Conservation (phyloP, 257 asterid species). For the Primulina huaijiensis region DNA sequence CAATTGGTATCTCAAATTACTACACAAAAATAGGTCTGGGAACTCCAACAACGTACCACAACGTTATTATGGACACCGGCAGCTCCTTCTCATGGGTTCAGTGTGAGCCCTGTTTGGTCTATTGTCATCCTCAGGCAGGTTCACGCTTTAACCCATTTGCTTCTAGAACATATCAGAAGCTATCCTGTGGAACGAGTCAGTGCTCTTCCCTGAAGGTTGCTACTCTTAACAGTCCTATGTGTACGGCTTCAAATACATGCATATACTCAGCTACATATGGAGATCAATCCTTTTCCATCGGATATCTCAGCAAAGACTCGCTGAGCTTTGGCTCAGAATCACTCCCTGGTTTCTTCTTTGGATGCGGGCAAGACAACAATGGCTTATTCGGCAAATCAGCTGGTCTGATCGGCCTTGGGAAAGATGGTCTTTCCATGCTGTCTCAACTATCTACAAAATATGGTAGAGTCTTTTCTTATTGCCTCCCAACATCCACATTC, state of each 20-base stretch:
- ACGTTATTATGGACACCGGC: conserved; percentile 54
- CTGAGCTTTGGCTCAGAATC: conserved; percentile 39
- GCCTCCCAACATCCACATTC: conserved; percentile 47
- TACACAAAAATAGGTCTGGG: conserved; percentile 53
- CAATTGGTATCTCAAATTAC: conserved; percentile 45
- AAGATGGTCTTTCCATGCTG: conserved; percentile 40
- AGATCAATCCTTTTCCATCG: conserved; percentile 41
- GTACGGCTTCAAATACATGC: conserved; percentile 38
- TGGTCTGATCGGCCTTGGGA: conserved; percentile 52
- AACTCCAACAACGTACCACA: conserved; percentile 45
- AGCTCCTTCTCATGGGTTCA: conserved; percentile 47
- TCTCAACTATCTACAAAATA: conserved; percentile 46
- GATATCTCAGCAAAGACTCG: conserved; percentile 44
- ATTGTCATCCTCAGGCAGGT: conserved; percentile 50
- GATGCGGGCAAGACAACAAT: conserved; percentile 49
- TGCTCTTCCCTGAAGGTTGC: conserved; percentile 43
- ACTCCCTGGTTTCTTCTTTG: conserved; percentile 37
- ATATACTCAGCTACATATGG: conserved; percentile 46
- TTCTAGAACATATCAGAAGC: conserved; percentile 36
- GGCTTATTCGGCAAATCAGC: conserved; percentile 57
- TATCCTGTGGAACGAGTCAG: conserved; percentile 34
- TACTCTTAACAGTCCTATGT: conserved; percentile 43
- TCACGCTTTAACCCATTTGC: conserved; percentile 37
- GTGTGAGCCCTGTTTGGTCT: conserved; percentile 22
- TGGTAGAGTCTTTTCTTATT: conserved; percentile 45